Evolutionary conservation across 768 basidiomycete genomes (phyloP).

Genomic region (Calvatia gigantea): DNA sequence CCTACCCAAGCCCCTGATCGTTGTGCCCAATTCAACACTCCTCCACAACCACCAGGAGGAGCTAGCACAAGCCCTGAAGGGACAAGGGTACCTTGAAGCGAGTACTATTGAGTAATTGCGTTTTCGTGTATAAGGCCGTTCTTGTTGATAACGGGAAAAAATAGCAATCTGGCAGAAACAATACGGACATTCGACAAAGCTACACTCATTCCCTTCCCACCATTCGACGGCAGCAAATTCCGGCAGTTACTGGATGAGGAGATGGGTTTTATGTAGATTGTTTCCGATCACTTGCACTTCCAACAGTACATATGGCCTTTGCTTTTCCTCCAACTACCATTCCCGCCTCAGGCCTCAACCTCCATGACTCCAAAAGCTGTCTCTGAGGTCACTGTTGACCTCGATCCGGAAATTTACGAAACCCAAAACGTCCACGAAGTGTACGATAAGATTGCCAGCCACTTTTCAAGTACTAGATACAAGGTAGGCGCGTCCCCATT

Average conservation of each 20-base stretch:
- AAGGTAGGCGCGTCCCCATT: conserved; percentile 44
- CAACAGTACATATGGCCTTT: conserved; percentile 1
- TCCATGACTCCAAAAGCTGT: conserved; percentile 33
- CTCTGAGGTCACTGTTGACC: conserved; percentile 36
- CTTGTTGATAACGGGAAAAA: background rate
- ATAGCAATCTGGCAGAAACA: conserved; percentile 51
- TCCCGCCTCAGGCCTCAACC: conserved; percentile 5
- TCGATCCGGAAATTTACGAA: conserved; percentile 62
- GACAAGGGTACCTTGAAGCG: conserved; percentile 53
- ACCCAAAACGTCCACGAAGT: conserved; percentile 73
- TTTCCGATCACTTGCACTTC: conserved; percentile 9
- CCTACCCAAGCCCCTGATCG: conserved; percentile 71
- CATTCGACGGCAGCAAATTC: conserved; percentile 67
- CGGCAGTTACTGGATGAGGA: conserved; percentile 66
- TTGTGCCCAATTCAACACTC: conserved; percentile 85
- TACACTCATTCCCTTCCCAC: conserved; percentile 55
- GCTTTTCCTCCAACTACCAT: conserved; percentile 12
- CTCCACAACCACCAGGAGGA: conserved; percentile 94
- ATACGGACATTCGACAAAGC: conserved; percentile 48
- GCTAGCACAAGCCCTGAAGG: conserved; percentile 66
- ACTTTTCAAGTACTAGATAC: conserved; percentile 89
- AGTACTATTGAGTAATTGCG: conserved; percentile 55
- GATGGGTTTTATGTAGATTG: conserved; percentile 58
- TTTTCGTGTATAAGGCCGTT: background rate
- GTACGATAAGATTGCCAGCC: conserved; percentile 81